Evolutionary conservation across 1,284 basidiomycete species (phyloP), one percentile per base, ranked within the genome.

Genomic region (Irpex sp.): DNA sequence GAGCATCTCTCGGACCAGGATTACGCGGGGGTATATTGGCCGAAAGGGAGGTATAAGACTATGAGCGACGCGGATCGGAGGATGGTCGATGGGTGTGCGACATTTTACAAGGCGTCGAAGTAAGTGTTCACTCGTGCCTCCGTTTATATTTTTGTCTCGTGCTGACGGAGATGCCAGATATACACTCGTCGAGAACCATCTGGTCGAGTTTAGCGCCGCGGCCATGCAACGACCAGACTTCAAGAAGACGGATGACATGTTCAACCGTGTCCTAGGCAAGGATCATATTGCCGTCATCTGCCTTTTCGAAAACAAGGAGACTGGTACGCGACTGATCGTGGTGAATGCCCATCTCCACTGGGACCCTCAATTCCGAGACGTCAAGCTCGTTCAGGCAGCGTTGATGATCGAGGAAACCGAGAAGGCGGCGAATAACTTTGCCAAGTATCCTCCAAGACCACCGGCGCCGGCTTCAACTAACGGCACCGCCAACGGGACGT

Each of bases 211-310:
- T 80, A 94, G 92, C 75, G 87, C 94, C 62, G 85, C 96, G 64
- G 96, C 96, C 5, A 92, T 98, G 83, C 92, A 95, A 72, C 89
- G 95, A 58, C 86, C 90, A 51, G 97, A 99, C 74, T 97, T 98
- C 79, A 95, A 97, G 79, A 97, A 95, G 81, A 97, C 96, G 4
- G 95, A 99, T 72, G 97, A 98, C 78, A 97, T 99, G 95, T 99
- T 98, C 84, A 98, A 98, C 74, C 93, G 97, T 59, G 95, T 99
- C 63, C 88, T 98, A 74, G 93, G 92, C 66, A 95, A 96, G 75
- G 97, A 98, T 77, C 90, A 98, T 74, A 94, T 99, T 68, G 95
- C 94, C 46, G 88, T 96, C 65, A 83, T 97, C 57, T 90, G 90
- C 66, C 83, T 95, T 53, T 83, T 99, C 70, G 97, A 99, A 79